These are phyloP conservation scores for Naganishia randhawae DNA, from an alignment of 768 basidiomycete genomes.

Conservation along the genomic window DNA sequence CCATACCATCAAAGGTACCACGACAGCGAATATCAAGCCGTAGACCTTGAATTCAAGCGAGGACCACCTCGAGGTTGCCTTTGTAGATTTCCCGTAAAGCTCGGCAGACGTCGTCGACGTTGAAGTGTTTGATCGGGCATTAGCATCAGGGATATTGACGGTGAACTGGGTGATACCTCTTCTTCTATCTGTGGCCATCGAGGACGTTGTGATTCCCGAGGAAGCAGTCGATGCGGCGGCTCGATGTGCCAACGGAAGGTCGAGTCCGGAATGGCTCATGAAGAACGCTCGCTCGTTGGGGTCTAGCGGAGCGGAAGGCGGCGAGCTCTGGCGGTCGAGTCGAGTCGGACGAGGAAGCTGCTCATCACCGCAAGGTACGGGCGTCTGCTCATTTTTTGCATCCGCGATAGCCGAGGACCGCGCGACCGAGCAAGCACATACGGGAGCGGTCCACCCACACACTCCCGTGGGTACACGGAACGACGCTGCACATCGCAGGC, in stretches of 20 bases:
- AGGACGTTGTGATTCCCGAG: not conserved
- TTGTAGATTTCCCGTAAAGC: not conserved
- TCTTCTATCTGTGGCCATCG: slow-evolving; percentile 7
- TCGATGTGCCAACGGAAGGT: not conserved
- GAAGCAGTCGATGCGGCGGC: not conserved
- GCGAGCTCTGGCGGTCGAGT: not conserved
- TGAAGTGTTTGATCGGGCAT: not conserved
- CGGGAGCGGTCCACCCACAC: too few relatives aligned
- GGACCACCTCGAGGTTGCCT: slow-evolving; percentile 62
- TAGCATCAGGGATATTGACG: slow-evolving; percentile 26
- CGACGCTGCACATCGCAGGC: too few relatives aligned
- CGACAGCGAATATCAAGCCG: slow-evolving; percentile 59
- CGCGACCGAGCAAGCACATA: too few relatives aligned
- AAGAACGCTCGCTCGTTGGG: not conserved
- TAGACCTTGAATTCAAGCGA: slow-evolving; percentile 79
- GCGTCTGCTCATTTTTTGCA: too few relatives aligned
- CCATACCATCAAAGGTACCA: slow-evolving; percentile 71
- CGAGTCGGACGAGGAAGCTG: too few relatives aligned
- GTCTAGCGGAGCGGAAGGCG: not conserved
- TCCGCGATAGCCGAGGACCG: too few relatives aligned
- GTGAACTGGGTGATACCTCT: slow-evolving; percentile 20
- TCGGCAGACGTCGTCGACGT: not conserved
- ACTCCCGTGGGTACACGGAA: too few relatives aligned
- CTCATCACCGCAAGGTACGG: too few relatives aligned
- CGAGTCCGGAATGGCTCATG: not conserved